These are phyloP conservation scores for Litsea cubeba DNA, from an alignment of 164 flowering plant species.

Conservation along the genomic window DNA sequence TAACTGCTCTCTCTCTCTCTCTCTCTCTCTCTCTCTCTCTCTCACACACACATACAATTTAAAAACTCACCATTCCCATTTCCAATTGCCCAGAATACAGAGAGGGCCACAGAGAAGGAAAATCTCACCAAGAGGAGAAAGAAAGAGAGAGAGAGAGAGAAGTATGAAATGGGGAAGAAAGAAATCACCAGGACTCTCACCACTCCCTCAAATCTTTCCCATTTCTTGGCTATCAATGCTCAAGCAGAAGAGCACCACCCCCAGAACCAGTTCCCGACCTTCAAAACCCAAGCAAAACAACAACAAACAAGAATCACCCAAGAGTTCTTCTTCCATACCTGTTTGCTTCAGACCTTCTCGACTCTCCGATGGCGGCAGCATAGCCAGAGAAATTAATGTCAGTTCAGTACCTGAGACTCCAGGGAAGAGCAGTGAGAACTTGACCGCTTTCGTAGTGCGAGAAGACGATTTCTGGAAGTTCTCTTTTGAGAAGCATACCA, in stretches of 20 bases:
- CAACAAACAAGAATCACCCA: slow-evolving; percentile 9
- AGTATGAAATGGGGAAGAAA: slow-evolving; percentile 45
- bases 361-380: slow-evolving; percentile 17
- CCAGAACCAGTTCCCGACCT: slow-evolving; percentile 15
- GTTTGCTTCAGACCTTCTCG: slow-evolving; percentile 20
- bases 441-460: slow-evolving; percentile 2
- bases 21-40: too few relatives aligned
- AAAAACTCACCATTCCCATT: too few relatives aligned
- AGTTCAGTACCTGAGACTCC: slow-evolving; percentile 9
- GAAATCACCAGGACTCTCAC: slow-evolving; percentile 29
- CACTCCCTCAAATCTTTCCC: slow-evolving; percentile 46
- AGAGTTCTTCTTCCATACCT: slow-evolving; percentile 7
- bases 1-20: background rate
- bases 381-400: background rate
- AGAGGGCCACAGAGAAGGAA: background rate
- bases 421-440: background rate
- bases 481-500: slow-evolving; percentile 40
- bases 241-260: slow-evolving; percentile 35
- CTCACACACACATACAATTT: too few relatives aligned
- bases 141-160: background rate
- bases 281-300: slow-evolving; percentile 20
- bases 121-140: background rate
- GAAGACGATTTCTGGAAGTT: slow-evolving; percentile 44
- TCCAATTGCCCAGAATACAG: too few relatives aligned
- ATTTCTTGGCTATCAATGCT: slow-evolving; percentile 64